phyloP scores from a whole-genome alignment of 2,329 filamentous ascomycete genomes.

The Xenoacremonium recifei region DNA sequence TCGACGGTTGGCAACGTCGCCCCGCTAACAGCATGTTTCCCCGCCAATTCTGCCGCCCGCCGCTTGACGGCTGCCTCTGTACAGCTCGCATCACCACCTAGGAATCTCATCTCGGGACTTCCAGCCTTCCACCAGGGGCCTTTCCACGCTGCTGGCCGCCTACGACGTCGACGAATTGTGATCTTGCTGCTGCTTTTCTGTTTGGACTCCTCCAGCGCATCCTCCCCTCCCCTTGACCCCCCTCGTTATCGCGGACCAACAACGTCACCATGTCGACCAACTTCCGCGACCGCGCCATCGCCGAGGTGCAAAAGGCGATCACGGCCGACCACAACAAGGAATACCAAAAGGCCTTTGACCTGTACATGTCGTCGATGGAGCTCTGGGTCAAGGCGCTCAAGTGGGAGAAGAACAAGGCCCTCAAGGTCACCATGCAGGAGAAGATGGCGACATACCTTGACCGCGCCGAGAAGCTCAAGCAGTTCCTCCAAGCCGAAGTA shows the following conservation, averaged over 20 bases:
- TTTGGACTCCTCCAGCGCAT: too few species aligned
- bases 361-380: constrained; percentile 94
- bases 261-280: constrained; percentile 79
- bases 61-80: constrained; percentile 19
- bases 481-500: constrained; percentile 75
- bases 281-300: constrained; percentile 94
- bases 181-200: too few species aligned
- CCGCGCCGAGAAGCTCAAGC: constrained; percentile 95
- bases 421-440: constrained; percentile 94
- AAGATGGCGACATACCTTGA: constrained; percentile 98
- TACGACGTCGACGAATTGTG: too few species aligned
- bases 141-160: too few species aligned
- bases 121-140: too few species aligned
- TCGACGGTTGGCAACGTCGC: constrained; percentile 14
- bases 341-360: constrained; percentile 95
- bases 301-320: constrained; percentile 96
- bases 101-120: too few species aligned
- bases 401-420: constrained; percentile 98
- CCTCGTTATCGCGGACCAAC: too few species aligned
- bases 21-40: constrained; percentile 39
- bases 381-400: constrained; percentile 98
- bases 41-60: constrained; percentile 33
- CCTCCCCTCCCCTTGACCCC: too few species aligned
- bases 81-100: constrained; percentile 16
- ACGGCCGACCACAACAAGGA: constrained; percentile 93